phyloP scores from a whole-genome alignment of 1,284 basidiomycete genomes.

The Papiliotrema terrestris region DNA sequence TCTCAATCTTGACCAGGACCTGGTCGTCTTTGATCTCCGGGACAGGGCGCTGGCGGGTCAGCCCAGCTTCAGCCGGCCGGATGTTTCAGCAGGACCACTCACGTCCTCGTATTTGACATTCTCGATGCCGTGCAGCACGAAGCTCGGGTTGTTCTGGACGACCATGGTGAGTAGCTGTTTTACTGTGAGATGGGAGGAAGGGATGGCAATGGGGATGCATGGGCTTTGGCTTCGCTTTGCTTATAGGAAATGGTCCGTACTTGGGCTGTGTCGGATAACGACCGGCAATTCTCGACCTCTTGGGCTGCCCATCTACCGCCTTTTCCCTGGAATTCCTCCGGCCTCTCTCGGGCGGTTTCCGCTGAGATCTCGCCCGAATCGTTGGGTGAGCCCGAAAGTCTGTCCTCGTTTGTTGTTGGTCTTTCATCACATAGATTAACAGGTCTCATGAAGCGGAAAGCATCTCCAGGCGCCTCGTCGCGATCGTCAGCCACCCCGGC shows the following conservation, averaged over 20 bases:
- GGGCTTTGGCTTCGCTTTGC: neutral
- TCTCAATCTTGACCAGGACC: constrained; percentile 84
- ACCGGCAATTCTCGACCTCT: neutral
- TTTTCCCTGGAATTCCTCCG: too few relatives aligned
- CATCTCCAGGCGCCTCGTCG: constrained; percentile 15
- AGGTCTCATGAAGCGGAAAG: neutral
- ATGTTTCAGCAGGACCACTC: constrained; percentile 11
- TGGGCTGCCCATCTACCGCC: neutral
- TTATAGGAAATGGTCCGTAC: neutral
- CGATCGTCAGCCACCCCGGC: constrained; percentile 19
- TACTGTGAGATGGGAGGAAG: too few relatives aligned
- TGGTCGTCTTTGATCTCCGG: constrained; percentile 72
- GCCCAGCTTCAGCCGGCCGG: neutral
- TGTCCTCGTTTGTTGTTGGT: neutral
- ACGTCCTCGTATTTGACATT: constrained; percentile 50
- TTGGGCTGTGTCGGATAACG: too few relatives aligned
- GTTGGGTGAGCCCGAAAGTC: too few relatives aligned
- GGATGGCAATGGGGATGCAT: neutral
- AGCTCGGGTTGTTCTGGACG: constrained; percentile 39
- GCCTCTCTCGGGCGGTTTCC: too few relatives aligned
- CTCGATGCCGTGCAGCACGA: constrained; percentile 47
- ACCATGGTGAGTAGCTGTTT: neutral
- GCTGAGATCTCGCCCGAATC: too few relatives aligned
- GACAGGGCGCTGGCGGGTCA: constrained; percentile 60
- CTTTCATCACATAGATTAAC: neutral